phyloP scores from a whole-genome alignment of 139 green algal species.

The Coelastrella sp. region DNA sequence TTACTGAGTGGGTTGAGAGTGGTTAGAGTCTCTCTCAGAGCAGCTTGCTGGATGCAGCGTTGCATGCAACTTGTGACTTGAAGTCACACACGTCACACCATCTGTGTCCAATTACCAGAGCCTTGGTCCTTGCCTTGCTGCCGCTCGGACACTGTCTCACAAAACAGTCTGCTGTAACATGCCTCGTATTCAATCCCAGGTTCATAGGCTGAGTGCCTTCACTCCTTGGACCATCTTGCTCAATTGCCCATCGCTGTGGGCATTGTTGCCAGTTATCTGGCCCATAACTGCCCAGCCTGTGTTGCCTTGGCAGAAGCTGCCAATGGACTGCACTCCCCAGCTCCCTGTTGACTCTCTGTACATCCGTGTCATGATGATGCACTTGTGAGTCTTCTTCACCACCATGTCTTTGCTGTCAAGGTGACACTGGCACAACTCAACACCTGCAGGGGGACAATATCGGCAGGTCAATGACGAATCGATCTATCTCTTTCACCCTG shows the following conservation, averaged over 20 bases:
- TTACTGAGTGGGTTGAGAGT: no score
- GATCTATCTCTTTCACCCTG: no score
- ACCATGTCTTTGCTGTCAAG: constrained; percentile 4
- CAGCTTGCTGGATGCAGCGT: no score
- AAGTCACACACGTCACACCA: no score
- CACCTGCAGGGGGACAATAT: neutral
- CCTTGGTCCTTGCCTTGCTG: no score
- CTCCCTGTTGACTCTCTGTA: neutral
- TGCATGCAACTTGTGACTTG: no score
- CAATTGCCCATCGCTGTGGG: neutral
- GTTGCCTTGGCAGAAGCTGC: constrained; percentile 19
- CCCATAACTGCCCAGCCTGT: neutral
- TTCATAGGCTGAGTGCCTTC: neutral
- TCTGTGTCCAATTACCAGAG: no score
- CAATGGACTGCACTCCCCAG: constrained; percentile 32
- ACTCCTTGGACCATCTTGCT: neutral
- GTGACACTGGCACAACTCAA: constrained; percentile 46
- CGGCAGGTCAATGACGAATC: neutral
- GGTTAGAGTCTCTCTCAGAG: no score
- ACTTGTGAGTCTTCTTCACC: neutral
- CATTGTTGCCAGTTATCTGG: neutral
- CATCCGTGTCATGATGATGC: constrained; percentile 20
- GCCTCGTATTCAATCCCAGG: neutral
- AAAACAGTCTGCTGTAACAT: no score
- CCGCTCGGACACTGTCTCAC: no score